Evolutionary conservation across 345 rosid genomes (phyloP), one percentile per base, ranked within the genome.

Genomic region (Ricinus communis): DNA sequence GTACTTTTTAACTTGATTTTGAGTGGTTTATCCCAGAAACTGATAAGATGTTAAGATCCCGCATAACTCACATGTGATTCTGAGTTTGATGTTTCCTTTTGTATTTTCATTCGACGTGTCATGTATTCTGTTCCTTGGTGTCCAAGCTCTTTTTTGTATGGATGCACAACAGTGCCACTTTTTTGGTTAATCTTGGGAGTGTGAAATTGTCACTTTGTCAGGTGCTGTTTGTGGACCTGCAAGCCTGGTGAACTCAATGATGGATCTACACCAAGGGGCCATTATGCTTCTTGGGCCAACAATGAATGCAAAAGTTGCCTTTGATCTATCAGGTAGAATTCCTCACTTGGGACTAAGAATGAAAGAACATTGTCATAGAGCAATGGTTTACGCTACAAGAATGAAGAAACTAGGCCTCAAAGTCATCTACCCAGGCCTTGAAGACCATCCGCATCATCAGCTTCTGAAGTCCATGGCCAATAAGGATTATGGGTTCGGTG

Each of bases 221-320:
- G 97, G 99, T 13, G 99, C 97, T 25, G 89, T 90, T 30, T 93
- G 98, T 72, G 98, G 98, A 36, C 89, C 96, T 0, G 96, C 85
- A 10, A 82, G 80, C 76, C 79, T 93, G 15, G 91, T 95, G 83
- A 90, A 88, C 80, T 85, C 91, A 22, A 93, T 95, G 97, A 90
- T 93, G 99, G 97, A 89, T 71, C 91, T 95, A 11, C 94, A 85
- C 70, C 96, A 88, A 53, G 99, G 99, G n/a, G 18, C 91, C 8
- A 54, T 92, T 24, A 90, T 95, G 99, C 88, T 95, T 11, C 72
- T 95, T 0, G 98, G 99, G 21, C 99, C 99, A 46, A 95, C 99
- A 27, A 95, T 93, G 99, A 95, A 95, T 53, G 84, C 99, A 15
- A 95, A 93, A 74, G 96, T 91, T 11, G 98, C 99, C 5, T 91